Base-by-base conservation (phyloP, 2,329 filamentous ascomycete genomes). In the Cladophialophora exuberans region DNA sequence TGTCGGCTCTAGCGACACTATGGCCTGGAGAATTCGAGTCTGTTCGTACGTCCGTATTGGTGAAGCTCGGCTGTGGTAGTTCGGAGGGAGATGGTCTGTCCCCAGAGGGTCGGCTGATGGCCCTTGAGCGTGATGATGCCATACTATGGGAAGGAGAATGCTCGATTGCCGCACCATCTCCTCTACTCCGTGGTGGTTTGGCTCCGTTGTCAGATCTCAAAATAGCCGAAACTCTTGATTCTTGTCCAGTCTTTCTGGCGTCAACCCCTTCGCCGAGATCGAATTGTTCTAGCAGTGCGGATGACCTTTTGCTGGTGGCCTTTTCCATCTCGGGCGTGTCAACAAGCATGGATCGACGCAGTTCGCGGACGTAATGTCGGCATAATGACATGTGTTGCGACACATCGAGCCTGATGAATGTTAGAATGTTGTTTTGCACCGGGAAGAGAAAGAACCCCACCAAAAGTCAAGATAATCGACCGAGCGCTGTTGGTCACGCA, bases 381-480 rank as follows among this genome's bases (percentile, higher is more conserved):
- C 76, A 99, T 54, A 99, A 82, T 18, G 93, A 96, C 87, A 97
- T 97, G 76, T 99, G 94, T 71, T 99, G 94, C 13, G 94, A 93
- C 57, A 99, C 94, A 85, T 99, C 94, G 66, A 99, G 90, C 94
- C 93, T 97, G 30, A 31, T 15, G 30, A 18, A 41, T 13, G 39
- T 56, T 33, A 52, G 51, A 48, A 4, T 25, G 6, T 26, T 4
- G 7, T 6, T 10, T 11, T 13, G 10, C n/a, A 22, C 11, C 6
- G 17, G 3, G 10, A n/a, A 15, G n/a, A 23, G 6, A 7, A n/a
- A 10, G 10, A 26, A 42, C 70, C 84, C 55, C 78, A 97, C 94
- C 95, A 99, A 74, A 99, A 99, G 71, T 99, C 94, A 36, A 99
- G 79, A 67, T 99, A 99, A 69, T 99, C 94, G 10, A 99, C 94